phyloP scores from a whole-genome alignment of 176 grass and related monocot species.

The Pontederia crassipes region DNA sequence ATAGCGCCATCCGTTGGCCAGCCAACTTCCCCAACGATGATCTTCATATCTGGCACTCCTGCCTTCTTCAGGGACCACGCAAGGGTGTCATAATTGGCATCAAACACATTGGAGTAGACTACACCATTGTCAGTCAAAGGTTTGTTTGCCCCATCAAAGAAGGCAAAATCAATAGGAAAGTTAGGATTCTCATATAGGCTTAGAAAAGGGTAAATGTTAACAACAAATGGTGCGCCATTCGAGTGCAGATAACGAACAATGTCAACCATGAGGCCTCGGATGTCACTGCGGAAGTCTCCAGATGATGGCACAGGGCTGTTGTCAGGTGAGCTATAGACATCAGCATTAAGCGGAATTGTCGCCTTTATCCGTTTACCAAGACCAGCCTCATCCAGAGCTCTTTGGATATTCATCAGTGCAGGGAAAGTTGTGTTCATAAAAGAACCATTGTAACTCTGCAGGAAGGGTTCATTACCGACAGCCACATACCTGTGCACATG shows the following conservation, averaged over 20 bases:
- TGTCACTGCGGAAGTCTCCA: conserved; percentile 62
- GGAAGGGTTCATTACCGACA: conserved; percentile 84
- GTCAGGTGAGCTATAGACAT: conserved; percentile 63
- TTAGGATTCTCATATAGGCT: conserved; percentile 64
- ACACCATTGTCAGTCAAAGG: conserved; percentile 55
- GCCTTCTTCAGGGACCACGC: conserved; percentile 74
- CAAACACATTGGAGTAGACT: conserved; percentile 70
- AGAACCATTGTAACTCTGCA: conserved; percentile 55
- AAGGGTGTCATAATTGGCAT: conserved; percentile 79
- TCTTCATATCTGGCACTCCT: conserved; percentile 63
- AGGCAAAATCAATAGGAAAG: conserved; percentile 71
- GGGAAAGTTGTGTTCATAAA: conserved; percentile 69
- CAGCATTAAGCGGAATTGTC: conserved; percentile 62
- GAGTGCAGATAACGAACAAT: conserved; percentile 66
- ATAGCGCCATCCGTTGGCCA: conserved; percentile 78
- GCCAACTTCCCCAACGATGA: conserved; percentile 69
- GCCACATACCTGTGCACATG: conserved; percentile 59
- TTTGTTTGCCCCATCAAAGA: conserved; percentile 46
- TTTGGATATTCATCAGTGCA: conserved; percentile 67
- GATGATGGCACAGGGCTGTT: conserved; percentile 66
- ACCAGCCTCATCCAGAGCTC: conserved; percentile 52
- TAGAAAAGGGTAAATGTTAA: conserved; percentile 80
- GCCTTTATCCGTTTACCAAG: conserved; percentile 48
- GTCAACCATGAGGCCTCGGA: conserved; percentile 46
- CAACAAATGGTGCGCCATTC: conserved; percentile 61